A percentile compares a stretch with the other conserved stretches of the same genome.
Conservation (phyloP, 495 filamentous ascomycete species). For the Glonium stellatum region DNA sequence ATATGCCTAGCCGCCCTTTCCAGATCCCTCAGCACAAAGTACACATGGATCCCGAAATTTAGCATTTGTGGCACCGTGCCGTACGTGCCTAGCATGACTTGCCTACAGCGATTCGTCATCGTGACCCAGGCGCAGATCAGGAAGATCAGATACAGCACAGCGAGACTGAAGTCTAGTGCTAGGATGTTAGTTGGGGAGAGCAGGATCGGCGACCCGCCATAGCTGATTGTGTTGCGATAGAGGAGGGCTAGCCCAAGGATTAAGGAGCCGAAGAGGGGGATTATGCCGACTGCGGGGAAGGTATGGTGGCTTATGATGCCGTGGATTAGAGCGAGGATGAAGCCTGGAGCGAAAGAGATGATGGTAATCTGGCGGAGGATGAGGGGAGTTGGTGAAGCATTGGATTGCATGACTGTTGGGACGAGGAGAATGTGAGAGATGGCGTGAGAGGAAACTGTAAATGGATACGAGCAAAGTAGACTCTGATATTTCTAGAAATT, state of each 20-base stretch:
- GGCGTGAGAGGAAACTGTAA: not conserved
- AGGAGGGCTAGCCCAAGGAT: slow-evolving; percentile 4
- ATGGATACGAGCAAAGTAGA: not conserved
- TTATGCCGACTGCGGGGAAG: slow-evolving; percentile 6
- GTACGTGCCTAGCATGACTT: slow-evolving; percentile 8
- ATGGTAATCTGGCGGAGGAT: slow-evolving; percentile 6
- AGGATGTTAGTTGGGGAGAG: slow-evolving; percentile 3
- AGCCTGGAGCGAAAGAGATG: slow-evolving; percentile 2
- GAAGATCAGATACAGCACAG: not conserved
- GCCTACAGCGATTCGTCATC: not conserved
- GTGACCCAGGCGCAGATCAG: slow-evolving; percentile 1
- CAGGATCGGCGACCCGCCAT: slow-evolving; percentile 4
- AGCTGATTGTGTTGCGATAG: not conserved
- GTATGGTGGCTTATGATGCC: slow-evolving; percentile 5
- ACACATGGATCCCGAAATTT: not conserved
- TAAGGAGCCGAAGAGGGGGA: slow-evolving; percentile 9
- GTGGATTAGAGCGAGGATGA: slow-evolving; percentile 8
- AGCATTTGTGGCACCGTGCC: slow-evolving; percentile 5
- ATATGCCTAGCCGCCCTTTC: not conserved
- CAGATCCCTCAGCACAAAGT: not conserved
- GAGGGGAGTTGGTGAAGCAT: not conserved
- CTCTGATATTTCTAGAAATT: not conserved
- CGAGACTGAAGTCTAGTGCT: slow-evolving; percentile 1
- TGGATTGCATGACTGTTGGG: not conserved
- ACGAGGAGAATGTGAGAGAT: not conserved